Evolutionary conservation across 306 rosid species (phyloP).

Genomic region (Inga oerstediana): DNA sequence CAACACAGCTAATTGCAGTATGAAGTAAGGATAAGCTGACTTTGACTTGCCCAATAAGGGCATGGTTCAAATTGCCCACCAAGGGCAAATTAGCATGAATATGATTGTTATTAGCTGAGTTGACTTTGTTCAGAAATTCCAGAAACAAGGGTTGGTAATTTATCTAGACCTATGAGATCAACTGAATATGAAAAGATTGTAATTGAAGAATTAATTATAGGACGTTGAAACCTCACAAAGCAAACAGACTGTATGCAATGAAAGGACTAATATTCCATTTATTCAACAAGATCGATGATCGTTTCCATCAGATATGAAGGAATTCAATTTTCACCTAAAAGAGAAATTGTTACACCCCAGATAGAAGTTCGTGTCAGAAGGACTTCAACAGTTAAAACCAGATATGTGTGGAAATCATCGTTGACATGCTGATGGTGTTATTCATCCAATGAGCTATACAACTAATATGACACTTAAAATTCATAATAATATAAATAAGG

Average conservation of each 20-base stretch:
- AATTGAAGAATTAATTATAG: not conserved
- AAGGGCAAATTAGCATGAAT: no score
- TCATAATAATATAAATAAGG: not conserved
- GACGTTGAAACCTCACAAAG: not conserved
- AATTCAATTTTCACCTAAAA: not conserved
- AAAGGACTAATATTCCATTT: not conserved
- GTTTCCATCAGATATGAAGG: not conserved
- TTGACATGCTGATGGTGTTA: not conserved
- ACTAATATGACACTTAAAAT: not conserved
- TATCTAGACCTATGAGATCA: conserved; percentile 4
- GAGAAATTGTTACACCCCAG: not conserved
- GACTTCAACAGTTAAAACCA: not conserved
- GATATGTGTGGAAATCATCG: not conserved
- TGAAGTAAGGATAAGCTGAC: not conserved
- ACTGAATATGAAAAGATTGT: not conserved
- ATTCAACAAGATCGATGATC: not conserved
- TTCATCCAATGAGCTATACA: not conserved
- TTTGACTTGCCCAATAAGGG: no score
- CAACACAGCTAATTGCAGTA: not conserved
- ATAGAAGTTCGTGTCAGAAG: not conserved
- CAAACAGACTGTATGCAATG: not conserved
- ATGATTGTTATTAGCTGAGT: no score
- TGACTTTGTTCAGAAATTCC: not conserved
- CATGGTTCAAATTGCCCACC: no score
- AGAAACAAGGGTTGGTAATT: not conserved